Evolutionary conservation across 192 early-diverging fungal species (phyloP).

Genomic region (Entomortierella parvispora): DNA sequence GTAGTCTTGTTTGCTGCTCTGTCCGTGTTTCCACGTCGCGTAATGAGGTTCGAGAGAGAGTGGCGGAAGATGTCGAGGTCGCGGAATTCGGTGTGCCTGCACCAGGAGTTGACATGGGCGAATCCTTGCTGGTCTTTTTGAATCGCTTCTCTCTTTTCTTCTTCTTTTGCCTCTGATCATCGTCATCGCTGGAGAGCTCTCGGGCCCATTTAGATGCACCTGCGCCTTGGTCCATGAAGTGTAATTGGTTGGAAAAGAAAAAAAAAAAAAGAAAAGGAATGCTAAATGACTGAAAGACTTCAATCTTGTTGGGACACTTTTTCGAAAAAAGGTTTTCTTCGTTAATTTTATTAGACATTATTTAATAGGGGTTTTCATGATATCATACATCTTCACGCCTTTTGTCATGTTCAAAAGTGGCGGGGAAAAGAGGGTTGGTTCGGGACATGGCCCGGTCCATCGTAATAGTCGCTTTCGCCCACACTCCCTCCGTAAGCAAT

Average conservation of each 20-base stretch:
- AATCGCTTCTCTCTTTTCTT: constrained; percentile 31
- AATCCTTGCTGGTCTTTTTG: constrained; percentile 32
- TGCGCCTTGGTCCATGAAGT: constrained; percentile 16
- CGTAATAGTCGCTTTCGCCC: constrained; percentile 10
- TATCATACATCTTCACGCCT: no score
- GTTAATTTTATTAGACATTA: no score
- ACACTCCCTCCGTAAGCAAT: constrained; percentile 14
- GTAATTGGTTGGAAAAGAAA: no score
- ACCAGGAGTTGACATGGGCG: constrained; percentile 28
- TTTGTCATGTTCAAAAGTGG: no score
- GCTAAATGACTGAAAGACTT: no score
- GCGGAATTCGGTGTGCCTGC: not conserved
- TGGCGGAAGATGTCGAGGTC: not conserved
- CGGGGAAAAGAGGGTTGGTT: no score
- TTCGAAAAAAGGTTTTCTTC: no score
- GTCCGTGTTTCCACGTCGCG: not conserved
- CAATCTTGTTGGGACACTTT: no score
- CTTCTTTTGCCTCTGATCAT: constrained; percentile 21
- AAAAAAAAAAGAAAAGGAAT: no score
- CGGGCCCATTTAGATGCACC: constrained; percentile 44
- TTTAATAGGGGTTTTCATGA: no score
- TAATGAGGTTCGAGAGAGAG: not conserved
- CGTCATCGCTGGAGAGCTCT: constrained; percentile 42
- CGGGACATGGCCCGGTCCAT: not conserved
- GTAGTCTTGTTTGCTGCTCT: not conserved